Evolutionary conservation across 2,329 filamentous ascomycete species (phyloP), one percentile per base, ranked within the genome.

Genomic region (Sclerotinia minor): DNA sequence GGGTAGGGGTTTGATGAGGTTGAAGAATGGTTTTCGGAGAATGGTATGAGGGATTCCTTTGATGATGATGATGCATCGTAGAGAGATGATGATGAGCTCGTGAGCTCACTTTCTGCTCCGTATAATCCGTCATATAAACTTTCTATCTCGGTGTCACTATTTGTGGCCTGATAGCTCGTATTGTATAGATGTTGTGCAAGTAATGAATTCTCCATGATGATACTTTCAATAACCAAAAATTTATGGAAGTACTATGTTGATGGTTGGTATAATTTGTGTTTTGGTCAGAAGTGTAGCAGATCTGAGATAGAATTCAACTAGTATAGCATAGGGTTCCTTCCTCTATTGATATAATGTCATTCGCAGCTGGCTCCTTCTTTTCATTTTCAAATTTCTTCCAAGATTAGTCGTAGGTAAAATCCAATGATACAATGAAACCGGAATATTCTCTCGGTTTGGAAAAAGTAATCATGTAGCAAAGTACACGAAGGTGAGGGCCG

Each of bases 121-220:
- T 61, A 61, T 11, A 35, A 7, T 26, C 47, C 59, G 21, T 50
- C 59, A 32, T 50, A 61, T 26, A 50, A 38, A 7, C 29, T 32
- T 15, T 21, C 35, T 1, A 21, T 1, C n/a, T 19, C n/a, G 32
- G 5, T 9, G n/a, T 35, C 59, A 50, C 32, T 6, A 19, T 24
- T 26, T 15, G 29, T 21, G 29, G 15, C 1, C 5, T 38, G 29
- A 24, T 19, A n/a, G 15, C 5, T 19, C 17, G 15, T 61, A 19
- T 61, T 50, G 50, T 61, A 61, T 21, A 50, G 21, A 38, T 61
- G 45, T 26, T 29, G 45, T 61, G 32, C 38, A 61, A 26, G 47
- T 61, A 50, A 49, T 61, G 59, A 61, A 38, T 50, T 61, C n/a
- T 38, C 47, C 59, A 8, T 61, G 59, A 50, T 61, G 17, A 50